Conservation (phyloP, 306 rosid genomes). For the Vicia sativa region DNA sequence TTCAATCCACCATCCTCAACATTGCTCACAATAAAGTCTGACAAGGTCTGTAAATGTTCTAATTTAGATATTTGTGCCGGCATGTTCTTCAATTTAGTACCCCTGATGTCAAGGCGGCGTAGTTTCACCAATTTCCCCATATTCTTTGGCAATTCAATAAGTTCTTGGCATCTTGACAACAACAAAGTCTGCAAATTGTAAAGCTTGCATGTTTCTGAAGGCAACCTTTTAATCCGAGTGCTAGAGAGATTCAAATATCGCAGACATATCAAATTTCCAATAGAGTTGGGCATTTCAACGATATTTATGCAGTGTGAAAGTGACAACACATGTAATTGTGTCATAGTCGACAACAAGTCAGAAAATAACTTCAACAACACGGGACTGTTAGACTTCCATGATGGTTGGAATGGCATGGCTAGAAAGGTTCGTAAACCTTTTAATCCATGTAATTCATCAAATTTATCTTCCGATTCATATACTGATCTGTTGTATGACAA, state of each 20-base stretch:
- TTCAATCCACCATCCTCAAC: no score
- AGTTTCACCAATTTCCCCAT: constrained; percentile 5
- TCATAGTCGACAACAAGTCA: neutral
- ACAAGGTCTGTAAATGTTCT: constrained; percentile 17
- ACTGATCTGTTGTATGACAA: no score
- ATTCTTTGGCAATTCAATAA: neutral
- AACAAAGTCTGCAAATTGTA: constrained; percentile 40
- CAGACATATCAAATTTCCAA: constrained; percentile 31
- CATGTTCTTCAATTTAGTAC: neutral
- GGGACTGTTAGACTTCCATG: no score
- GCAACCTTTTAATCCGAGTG: no score
- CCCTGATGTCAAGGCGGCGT: neutral
- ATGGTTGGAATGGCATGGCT: no score
- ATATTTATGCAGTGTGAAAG: neutral
- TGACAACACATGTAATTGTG: constrained; percentile 29
- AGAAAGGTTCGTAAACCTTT: no score
- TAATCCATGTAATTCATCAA: no score
- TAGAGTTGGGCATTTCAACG: neutral
- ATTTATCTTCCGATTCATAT: no score
- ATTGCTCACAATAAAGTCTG: no score
- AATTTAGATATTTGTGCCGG: constrained; percentile 1
- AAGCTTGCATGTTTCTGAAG: neutral
- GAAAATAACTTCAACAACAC: neutral
- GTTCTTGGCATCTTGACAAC: neutral
- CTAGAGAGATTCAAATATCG: no score